phyloP scores from a whole-genome alignment of 2,329 filamentous ascomycete species.

The Cordyceps pruinosa region DNA sequence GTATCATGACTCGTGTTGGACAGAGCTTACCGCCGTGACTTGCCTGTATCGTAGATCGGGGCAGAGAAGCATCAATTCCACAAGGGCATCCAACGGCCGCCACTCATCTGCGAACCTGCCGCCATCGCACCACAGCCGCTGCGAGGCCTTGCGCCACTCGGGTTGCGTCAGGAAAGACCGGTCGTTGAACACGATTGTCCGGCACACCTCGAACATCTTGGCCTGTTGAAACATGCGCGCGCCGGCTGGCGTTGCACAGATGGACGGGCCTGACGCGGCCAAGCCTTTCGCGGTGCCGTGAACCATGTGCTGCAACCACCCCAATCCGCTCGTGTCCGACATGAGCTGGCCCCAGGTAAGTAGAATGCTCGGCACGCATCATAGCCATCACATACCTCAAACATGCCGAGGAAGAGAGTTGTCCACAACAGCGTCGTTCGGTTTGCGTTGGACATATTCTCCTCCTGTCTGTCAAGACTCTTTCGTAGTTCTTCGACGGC shows the following conservation, averaged over 20 bases:
- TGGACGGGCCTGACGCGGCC: constrained; percentile 22
- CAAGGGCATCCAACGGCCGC: constrained; percentile 20
- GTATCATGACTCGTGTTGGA: not conserved
- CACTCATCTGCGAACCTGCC: not conserved
- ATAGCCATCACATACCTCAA: constrained; percentile 22
- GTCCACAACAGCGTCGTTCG: constrained; percentile 23
- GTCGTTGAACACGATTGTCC: constrained; percentile 26
- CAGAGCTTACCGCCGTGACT: not conserved
- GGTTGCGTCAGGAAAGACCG: constrained; percentile 20
- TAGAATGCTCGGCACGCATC: not conserved
- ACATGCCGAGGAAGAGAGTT: constrained; percentile 27
- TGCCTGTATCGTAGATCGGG: constrained; percentile 26
- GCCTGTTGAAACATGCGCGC: constrained; percentile 25
- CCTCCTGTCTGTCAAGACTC: constrained; percentile 15
- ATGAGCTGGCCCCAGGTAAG: constrained; percentile 21
- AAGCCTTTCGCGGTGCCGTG: constrained; percentile 28
- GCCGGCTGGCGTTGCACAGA: constrained; percentile 19
- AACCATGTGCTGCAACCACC: constrained; percentile 29
- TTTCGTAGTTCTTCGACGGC: constrained; percentile 19
- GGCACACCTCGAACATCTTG: constrained; percentile 26
- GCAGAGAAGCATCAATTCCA: constrained; percentile 26
- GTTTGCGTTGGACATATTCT: constrained; percentile 13
- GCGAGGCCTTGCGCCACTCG: constrained; percentile 19
- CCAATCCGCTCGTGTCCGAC: constrained; percentile 24
- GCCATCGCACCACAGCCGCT: not conserved